These are phyloP conservation scores for Dimocarpus longan DNA, from an alignment of 345 rosid species.

Conservation along the genomic window DNA sequence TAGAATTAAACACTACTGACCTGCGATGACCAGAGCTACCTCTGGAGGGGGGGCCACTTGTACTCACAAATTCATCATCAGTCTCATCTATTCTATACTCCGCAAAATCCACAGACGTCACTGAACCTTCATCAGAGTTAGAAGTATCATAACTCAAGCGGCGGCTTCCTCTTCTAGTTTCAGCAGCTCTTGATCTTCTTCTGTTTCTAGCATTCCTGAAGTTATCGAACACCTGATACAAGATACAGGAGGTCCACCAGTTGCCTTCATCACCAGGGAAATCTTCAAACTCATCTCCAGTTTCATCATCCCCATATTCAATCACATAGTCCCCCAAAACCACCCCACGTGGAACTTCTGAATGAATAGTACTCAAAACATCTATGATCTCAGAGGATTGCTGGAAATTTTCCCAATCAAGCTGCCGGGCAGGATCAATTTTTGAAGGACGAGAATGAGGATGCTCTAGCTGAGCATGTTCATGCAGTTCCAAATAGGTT, in stretches of 20 bases:
- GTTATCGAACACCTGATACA: constrained; percentile 86
- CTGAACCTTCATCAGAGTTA: constrained; percentile 91
- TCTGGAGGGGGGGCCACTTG: constrained; percentile 54
- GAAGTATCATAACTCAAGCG: constrained; percentile 69
- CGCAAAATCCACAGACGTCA: constrained; percentile 72
- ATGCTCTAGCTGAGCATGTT: constrained; percentile 78
- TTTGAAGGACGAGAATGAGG: constrained; percentile 90
- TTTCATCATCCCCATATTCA: constrained; percentile 90
- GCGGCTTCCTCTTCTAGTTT: constrained; percentile 73
- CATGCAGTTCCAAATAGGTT: constrained; percentile 58
- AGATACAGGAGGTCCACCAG: constrained; percentile 97
- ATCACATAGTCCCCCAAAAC: constrained; percentile 98
- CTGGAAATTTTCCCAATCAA: constrained; percentile 98
- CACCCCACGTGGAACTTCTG: constrained; percentile 93
- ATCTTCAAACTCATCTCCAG: constrained; percentile 88
- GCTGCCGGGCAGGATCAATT: constrained; percentile 86
- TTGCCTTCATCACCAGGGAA: constrained; percentile 72
- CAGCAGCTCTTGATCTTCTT: constrained; percentile 77
- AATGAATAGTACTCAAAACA: constrained; percentile 94
- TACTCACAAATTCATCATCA: constrained; percentile 70
- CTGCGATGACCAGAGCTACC: constrained; percentile 71
- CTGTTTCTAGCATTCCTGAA: constrained; percentile 85
- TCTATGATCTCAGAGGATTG: constrained; percentile 94
- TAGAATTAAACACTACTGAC: constrained; percentile 41
- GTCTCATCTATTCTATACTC: constrained; percentile 85